phyloP scores from a whole-genome alignment of 768 basidiomycete species.

The Podaxis sp. region DNA sequence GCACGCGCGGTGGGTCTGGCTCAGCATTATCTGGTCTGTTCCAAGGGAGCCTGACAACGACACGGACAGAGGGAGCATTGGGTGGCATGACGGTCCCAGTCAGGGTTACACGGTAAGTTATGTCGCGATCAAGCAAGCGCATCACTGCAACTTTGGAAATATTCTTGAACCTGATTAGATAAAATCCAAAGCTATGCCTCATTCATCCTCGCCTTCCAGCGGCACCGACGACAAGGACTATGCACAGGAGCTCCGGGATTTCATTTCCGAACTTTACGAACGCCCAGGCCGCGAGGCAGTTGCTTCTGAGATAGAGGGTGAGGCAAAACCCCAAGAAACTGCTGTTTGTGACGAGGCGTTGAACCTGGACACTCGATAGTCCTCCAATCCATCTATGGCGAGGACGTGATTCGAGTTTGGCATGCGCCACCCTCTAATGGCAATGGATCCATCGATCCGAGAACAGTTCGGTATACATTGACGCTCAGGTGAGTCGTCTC shows the following conservation, averaged over 20 bases:
- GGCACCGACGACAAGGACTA: slow-evolving; percentile 19
- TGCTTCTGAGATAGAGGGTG: slow-evolving; percentile 46
- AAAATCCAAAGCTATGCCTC: slow-evolving; percentile 16
- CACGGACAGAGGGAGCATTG: slow-evolving; percentile 40
- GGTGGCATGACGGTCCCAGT: slow-evolving; percentile 6
- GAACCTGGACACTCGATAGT: slow-evolving; percentile 33
- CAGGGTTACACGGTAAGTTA: slow-evolving; percentile 1
- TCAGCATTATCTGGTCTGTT: slow-evolving; percentile 69
- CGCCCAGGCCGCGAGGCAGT: slow-evolving; percentile 35
- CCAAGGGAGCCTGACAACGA: slow-evolving; percentile 76
- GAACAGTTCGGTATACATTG: slow-evolving; percentile 60
- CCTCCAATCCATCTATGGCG: slow-evolving; percentile 81
- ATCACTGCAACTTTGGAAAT: background rate
- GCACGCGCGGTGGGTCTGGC: slow-evolving; percentile 64
- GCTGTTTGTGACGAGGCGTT: background rate
- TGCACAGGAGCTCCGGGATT: slow-evolving; percentile 26
- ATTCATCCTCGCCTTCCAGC: slow-evolving; percentile 21
- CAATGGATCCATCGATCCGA: slow-evolving; percentile 17
- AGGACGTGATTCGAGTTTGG: slow-evolving; percentile 61
- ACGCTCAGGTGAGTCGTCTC: slow-evolving; percentile 49
- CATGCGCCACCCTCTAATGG: slow-evolving; percentile 27
- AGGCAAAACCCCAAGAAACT: slow-evolving; percentile 4
- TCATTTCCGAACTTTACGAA: slow-evolving; percentile 29
- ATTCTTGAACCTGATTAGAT: slow-evolving; percentile 15
- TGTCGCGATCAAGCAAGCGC: background rate